Conservation (phyloP, 805 yeast species). For the Lipomyces kockii region DNA sequence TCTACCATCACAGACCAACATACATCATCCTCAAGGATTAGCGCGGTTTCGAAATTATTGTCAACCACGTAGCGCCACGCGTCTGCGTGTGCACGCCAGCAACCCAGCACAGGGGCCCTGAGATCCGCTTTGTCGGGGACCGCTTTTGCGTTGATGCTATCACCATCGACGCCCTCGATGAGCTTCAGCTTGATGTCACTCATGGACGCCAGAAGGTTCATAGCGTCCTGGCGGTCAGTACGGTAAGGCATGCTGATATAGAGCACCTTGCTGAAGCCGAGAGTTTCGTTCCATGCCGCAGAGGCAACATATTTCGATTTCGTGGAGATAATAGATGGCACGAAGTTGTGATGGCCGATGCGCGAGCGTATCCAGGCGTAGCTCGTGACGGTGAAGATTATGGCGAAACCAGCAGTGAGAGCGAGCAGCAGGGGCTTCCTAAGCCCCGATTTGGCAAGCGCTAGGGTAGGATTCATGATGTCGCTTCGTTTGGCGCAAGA, state of each 20-base stretch:
- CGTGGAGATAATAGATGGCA: too few species aligned
- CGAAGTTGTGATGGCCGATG: too few species aligned
- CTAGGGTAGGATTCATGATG: too few species aligned
- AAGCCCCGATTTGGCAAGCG: too few species aligned
- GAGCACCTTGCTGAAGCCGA: constrained; percentile 27
- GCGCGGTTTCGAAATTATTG: constrained; percentile 17
- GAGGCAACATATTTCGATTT: too few species aligned
- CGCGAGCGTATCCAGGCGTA: too few species aligned
- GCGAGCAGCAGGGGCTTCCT: too few species aligned
- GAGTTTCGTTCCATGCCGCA: constrained; percentile 5
- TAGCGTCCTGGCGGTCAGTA: constrained; percentile 25
- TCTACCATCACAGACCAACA: neutral
- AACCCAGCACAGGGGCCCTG: constrained; percentile 19
- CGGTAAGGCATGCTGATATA: constrained; percentile 27
- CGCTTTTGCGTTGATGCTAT: constrained; percentile 13
- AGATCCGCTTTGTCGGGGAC: constrained; percentile 17
- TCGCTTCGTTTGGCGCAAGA: too few species aligned
- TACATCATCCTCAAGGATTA: constrained; percentile 28
- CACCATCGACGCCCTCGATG: constrained; percentile 22
- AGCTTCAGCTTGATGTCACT: constrained; percentile 14
- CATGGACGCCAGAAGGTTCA: constrained; percentile 16
- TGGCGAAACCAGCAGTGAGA: too few species aligned
- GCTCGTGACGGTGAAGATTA: too few species aligned
- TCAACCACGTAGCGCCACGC: constrained; percentile 26
- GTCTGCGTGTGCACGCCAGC: constrained; percentile 31